A percentile compares a stretch with the other conserved stretches of the same genome.
These are phyloP conservation scores for Tulasnella sp. DNA, from an alignment of 768 basidiomycete species.

Conservation along the genomic window DNA sequence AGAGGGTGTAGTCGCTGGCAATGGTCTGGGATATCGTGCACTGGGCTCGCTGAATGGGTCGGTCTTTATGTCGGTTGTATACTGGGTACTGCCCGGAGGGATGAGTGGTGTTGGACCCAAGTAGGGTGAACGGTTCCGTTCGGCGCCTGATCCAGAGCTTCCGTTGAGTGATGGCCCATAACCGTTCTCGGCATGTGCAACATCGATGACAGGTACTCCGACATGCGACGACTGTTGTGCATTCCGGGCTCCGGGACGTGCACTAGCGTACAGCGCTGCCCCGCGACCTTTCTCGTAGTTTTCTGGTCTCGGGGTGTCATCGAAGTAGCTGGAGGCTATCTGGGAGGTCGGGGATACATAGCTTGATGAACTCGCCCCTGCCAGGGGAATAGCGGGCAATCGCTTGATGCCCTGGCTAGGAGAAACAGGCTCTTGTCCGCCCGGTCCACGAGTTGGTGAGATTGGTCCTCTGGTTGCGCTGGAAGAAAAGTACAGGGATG, in stretches of 20 bases:
- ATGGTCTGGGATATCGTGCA: not conserved
- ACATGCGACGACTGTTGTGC: not conserved
- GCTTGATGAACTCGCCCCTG: not conserved
- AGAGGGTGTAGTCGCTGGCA: not conserved
- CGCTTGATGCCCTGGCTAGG: constrained; percentile 7
- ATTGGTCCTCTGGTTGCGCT: not conserved
- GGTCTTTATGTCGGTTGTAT: not conserved
- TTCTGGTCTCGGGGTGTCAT: not conserved
- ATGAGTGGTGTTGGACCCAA: not conserved
- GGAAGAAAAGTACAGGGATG: not conserved
- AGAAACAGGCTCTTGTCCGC: not conserved
- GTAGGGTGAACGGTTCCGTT: not conserved
- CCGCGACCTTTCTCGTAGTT: not conserved
- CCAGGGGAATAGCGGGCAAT: not conserved
- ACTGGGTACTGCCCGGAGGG: not conserved
- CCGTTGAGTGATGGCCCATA: not conserved
- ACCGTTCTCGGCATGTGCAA: not conserved
- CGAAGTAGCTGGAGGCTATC: not conserved
- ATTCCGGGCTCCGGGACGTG: not conserved
- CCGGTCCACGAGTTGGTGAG: not conserved
- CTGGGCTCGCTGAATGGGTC: not conserved
- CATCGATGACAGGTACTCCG: constrained; percentile 11
- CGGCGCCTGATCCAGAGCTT: not conserved
- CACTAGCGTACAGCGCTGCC: constrained; percentile 4
- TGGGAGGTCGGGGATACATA: not conserved